These are phyloP conservation scores for Globisporangium iwayamae DNA, from an alignment of 352 stramenopile genomes.

Conservation along the genomic window DNA sequence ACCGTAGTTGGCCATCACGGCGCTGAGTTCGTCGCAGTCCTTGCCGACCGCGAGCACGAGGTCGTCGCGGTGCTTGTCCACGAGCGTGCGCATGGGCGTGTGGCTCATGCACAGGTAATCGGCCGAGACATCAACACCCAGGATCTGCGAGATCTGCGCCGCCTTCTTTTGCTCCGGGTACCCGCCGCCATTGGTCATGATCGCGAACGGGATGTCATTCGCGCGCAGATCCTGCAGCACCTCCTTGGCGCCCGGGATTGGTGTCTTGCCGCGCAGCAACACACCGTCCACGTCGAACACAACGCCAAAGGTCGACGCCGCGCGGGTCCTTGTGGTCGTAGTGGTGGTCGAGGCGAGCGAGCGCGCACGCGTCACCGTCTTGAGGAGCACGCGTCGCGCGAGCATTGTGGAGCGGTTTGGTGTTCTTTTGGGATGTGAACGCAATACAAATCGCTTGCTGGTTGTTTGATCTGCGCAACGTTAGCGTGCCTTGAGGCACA, in stretches of 20 bases:
- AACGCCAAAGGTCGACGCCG: conserved; percentile 60
- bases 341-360: not conserved
- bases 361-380: not conserved
- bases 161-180: conserved; percentile 78
- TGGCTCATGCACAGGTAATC: conserved; percentile 72
- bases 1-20: conserved; percentile 73
- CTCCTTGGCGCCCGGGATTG: conserved; percentile 61
- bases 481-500: not conserved
- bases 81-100: conserved; percentile 77
- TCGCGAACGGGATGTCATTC: conserved; percentile 64
- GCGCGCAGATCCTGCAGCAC: conserved; percentile 66
- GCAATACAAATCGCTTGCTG: not conserved
- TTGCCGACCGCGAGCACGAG: conserved; percentile 80
- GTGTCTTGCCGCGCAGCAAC: conserved; percentile 66
- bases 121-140: conserved; percentile 49
- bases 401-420: not conserved
- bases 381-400: not conserved
- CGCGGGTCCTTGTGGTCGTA: not conserved
- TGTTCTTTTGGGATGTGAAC: not conserved
- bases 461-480: not conserved
- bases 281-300: conserved; percentile 86
- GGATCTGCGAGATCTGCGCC: conserved; percentile 59
- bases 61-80: conserved; percentile 58
- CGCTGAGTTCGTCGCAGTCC: conserved; percentile 55
- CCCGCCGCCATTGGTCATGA: conserved; percentile 87